Evolutionary conservation across 1,284 basidiomycete species (phyloP).

Genomic region (Puccinia polysora): DNA sequence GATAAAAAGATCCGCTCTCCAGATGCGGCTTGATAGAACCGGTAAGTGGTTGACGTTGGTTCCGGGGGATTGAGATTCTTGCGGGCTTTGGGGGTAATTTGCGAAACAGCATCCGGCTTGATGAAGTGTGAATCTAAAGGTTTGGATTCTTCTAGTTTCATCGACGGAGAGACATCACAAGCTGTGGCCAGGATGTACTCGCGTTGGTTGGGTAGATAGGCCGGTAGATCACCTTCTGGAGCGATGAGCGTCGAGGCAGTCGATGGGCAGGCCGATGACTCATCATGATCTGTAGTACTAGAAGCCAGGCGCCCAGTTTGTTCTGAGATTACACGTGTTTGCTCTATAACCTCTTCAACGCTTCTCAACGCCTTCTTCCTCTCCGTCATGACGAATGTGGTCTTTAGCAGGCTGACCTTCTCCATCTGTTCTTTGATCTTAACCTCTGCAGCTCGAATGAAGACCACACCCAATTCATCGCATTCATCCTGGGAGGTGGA

Average conservation of each 20-base stretch:
- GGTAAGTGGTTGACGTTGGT: constrained; percentile 59
- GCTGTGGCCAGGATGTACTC: constrained; percentile 34
- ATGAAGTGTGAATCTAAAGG: constrained; percentile 46
- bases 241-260: constrained; percentile 8
- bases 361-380: constrained; percentile 62
- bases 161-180: constrained; percentile 56
- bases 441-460: constrained; percentile 70
- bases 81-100: constrained; percentile 47
- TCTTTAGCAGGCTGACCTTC: constrained; percentile 70
- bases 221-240: constrained; percentile 42
- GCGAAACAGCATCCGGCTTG: constrained; percentile 49
- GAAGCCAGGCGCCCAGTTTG: constrained; percentile 41
- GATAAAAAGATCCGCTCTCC: constrained; percentile 89
- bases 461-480: constrained; percentile 64
- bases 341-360: constrained; percentile 57
- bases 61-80: constrained; percentile 51
- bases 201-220: constrained; percentile 11
- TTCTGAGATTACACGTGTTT: constrained; percentile 43
- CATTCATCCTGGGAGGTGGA: constrained; percentile 46
- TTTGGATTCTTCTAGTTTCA: constrained; percentile 59
- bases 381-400: constrained; percentile 54
- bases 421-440: constrained; percentile 72
- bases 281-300: constrained; percentile 48
- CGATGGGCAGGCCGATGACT: constrained; percentile 47
- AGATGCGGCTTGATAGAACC: constrained; percentile 90